Conservation (phyloP, 192 early-diverging fungal genomes). For the Linnemannia schmuckeri region DNA sequence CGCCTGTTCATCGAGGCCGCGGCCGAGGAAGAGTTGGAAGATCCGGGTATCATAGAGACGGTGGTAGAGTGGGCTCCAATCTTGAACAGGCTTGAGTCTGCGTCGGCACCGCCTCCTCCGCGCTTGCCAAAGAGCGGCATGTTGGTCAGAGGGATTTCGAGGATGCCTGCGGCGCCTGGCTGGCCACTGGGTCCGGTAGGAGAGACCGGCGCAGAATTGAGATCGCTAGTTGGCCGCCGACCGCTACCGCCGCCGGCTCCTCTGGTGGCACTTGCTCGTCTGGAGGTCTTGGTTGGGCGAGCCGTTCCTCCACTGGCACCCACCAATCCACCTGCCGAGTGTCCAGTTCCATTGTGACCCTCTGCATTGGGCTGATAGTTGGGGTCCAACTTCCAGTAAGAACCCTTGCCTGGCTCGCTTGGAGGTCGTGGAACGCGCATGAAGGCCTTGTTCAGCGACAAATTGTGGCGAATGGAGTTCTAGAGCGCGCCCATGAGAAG, state of each 20-base stretch:
- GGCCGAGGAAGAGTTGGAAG: conserved; percentile 10
- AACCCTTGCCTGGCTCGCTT: conserved; percentile 78
- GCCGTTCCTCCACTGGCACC: conserved; percentile 27
- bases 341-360: background rate
- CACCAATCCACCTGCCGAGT: conserved; percentile 16
- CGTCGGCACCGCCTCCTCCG: conserved; percentile 18
- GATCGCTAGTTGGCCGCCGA: conserved; percentile 37
- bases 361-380: conserved; percentile 37
- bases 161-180: conserved; percentile 11
- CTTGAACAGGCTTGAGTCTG: conserved; percentile 44
- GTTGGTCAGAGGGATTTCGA: conserved; percentile 34
- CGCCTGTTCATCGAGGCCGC: conserved; percentile 26
- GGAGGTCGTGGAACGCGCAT: conserved; percentile 79
- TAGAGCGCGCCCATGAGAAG: conserved; percentile 23
- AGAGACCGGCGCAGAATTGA: conserved; percentile 26
- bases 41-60: conserved; percentile 16
- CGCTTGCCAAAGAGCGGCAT: conserved; percentile 29
- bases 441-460: conserved; percentile 88
- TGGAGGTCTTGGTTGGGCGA: conserved; percentile 18
- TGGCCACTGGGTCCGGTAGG: conserved; percentile 9
- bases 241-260: conserved; percentile 4
- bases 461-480: conserved; percentile 91
- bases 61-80: conserved; percentile 32
- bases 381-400: conserved; percentile 76
- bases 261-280: conserved; percentile 30